Percentiles rank a stretch among this genome's conserved stretches.
Conservation (phyloP, 768 basidiomycete species). For the Mycena latifolia region DNA sequence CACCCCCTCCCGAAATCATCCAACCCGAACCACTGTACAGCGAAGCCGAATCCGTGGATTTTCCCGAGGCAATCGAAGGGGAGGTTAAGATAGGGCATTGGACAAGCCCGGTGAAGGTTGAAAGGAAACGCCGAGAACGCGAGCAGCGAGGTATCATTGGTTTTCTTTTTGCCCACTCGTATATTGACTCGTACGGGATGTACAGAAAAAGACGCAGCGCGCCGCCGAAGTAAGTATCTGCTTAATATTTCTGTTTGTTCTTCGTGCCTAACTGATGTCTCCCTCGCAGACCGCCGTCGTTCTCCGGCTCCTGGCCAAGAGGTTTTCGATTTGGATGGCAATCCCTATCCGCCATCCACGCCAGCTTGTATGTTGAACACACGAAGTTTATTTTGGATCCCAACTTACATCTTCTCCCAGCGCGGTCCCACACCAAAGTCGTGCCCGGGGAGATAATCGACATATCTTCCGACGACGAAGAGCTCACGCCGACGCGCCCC, state of each 20-base stretch:
- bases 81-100: background rate
- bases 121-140: background rate
- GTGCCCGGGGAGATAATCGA: conserved; percentile 4
- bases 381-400: background rate
- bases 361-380: background rate
- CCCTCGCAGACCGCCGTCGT: conserved; percentile 71
- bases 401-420: background rate
- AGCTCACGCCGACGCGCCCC: conserved; percentile 5
- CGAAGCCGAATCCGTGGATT: background rate
- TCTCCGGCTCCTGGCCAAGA: conserved; percentile 76
- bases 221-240: background rate
- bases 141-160: background rate
- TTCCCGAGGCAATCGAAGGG: background rate
- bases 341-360: background rate
- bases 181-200: background rate
- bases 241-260: background rate
- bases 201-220: background rate
- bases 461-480: conserved; percentile 13
- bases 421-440: too few relatives aligned
- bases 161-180: background rate
- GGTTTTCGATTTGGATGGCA: conserved; percentile 40
- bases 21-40: background rate
- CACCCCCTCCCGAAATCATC: background rate
- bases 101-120: background rate
- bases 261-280: background rate